Conservation (phyloP, 2,329 filamentous ascomycete genomes). For the Hypoxylon rubiginosum region DNA sequence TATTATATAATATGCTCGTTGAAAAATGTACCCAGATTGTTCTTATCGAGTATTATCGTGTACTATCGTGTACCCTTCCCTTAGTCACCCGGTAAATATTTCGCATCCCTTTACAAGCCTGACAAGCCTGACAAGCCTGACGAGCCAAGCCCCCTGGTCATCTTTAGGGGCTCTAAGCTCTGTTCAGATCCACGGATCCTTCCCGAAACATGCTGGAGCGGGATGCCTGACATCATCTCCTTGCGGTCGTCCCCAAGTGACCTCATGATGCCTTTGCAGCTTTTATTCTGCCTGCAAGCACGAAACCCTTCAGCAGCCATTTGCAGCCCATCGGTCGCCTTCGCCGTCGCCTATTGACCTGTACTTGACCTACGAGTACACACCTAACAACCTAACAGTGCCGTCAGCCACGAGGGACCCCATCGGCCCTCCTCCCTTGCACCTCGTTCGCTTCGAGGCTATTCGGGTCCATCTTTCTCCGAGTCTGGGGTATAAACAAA, state of each 20-base stretch:
- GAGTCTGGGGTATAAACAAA: background rate
- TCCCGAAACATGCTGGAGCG: conserved; percentile 32
- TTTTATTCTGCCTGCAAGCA: background rate
- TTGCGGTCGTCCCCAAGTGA: conserved; percentile 37
- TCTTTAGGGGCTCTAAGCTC: conserved; percentile 25
- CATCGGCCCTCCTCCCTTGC: conserved; percentile 8
- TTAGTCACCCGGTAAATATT: conserved; percentile 20
- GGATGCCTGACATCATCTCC: conserved; percentile 39
- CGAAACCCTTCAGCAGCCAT: background rate
- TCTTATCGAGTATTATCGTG: background rate
- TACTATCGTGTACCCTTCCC: conserved; percentile 24
- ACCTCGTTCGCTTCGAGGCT: conserved; percentile 3
- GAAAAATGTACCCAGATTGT: conserved; percentile 1
- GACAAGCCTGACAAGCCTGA: conserved; percentile 1
- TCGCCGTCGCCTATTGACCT: background rate
- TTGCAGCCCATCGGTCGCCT: conserved; percentile 8
- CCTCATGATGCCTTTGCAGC: conserved; percentile 39
- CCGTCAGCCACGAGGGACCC: background rate
- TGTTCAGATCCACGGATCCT: conserved; percentile 32
- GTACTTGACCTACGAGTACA: conserved; percentile 5
- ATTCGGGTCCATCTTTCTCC: conserved; percentile 10
- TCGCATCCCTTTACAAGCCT: background rate
- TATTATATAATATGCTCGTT: background rate
- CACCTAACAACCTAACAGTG: background rate
- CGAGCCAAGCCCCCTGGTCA: conserved; percentile 23